Conservation (phyloP, 148 eudicot species). For the Silene latifolia region DNA sequence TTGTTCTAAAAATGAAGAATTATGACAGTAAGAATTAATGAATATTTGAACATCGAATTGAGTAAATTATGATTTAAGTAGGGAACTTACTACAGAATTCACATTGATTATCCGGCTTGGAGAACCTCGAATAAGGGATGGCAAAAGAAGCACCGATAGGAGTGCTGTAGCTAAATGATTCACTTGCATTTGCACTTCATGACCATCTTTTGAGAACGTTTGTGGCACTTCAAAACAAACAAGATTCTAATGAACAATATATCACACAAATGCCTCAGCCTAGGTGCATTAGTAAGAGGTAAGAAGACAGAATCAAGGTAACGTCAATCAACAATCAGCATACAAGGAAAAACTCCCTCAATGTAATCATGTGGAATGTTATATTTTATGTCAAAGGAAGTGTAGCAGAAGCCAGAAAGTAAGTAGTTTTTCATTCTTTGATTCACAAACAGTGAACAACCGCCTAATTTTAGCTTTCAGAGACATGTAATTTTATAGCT, state of each 20-base stretch:
- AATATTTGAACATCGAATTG: neutral
- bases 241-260: constrained; percentile 6
- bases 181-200: constrained; percentile 97
- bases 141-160: constrained; percentile 76
- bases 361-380: no score
- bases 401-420: no score
- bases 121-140: constrained; percentile 86
- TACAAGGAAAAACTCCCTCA: no score
- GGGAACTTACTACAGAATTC: constrained; percentile 75
- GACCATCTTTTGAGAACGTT: constrained; percentile 72
- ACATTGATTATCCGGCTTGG: constrained; percentile 92
- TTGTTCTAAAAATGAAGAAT: neutral
- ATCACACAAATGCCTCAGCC: neutral
- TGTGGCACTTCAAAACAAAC: constrained; percentile 63
- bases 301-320: no score
- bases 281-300: neutral
- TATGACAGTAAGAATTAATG: neutral
- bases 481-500: no score
- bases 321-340: no score
- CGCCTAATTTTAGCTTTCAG: no score
- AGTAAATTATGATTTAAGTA: neutral
- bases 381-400: no score
- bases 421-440: no score
- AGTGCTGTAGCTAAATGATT: constrained; percentile 94
- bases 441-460: no score